These are phyloP conservation scores for Tubosaeta brunneosetosa DNA, from an alignment of 768 basidiomycete genomes.

Conservation along the genomic window DNA sequence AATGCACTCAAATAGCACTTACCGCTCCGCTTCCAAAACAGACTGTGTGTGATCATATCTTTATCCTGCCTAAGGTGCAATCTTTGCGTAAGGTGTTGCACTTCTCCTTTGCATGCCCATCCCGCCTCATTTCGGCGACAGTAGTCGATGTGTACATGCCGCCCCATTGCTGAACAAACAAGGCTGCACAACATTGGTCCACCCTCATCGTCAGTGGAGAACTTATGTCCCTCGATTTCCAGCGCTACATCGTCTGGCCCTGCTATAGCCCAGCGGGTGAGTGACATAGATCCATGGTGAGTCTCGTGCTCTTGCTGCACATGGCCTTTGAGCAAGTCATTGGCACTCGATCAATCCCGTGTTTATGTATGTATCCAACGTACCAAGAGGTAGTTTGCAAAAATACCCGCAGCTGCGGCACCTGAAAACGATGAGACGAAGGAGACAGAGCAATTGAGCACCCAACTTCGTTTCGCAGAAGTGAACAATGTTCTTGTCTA, in stretches of 20 bases:
- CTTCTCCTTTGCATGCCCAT: too few relatives aligned
- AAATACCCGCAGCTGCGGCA: constrained; percentile 44
- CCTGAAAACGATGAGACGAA: constrained; percentile 13
- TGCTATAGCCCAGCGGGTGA: constrained; percentile 44
- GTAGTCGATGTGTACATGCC: too few relatives aligned
- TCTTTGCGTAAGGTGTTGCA: constrained; percentile 41
- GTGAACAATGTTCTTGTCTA: constrained; percentile 37
- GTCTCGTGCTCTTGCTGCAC: constrained; percentile 59
- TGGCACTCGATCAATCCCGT: neutral
- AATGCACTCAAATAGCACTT: neutral
- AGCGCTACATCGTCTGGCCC: constrained; percentile 33
- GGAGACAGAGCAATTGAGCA: neutral
- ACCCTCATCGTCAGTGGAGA: too few relatives aligned
- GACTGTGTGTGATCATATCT: constrained; percentile 49
- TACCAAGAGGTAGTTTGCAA: constrained; percentile 54
- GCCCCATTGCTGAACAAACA: too few relatives aligned
- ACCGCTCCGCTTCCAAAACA: constrained; percentile 59
- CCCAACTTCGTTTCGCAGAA: constrained; percentile 48
- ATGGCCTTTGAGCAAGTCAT: constrained; percentile 38
- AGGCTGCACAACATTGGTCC: too few relatives aligned
- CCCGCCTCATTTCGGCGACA: too few relatives aligned
- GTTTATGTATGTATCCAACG: neutral
- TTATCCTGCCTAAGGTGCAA: constrained; percentile 50
- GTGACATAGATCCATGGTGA: constrained; percentile 59
- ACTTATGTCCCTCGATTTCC: too few relatives aligned